Evolutionary conservation across 352 stramenopile species (phyloP).

Genomic region (Phytophthora hybrid): DNA sequence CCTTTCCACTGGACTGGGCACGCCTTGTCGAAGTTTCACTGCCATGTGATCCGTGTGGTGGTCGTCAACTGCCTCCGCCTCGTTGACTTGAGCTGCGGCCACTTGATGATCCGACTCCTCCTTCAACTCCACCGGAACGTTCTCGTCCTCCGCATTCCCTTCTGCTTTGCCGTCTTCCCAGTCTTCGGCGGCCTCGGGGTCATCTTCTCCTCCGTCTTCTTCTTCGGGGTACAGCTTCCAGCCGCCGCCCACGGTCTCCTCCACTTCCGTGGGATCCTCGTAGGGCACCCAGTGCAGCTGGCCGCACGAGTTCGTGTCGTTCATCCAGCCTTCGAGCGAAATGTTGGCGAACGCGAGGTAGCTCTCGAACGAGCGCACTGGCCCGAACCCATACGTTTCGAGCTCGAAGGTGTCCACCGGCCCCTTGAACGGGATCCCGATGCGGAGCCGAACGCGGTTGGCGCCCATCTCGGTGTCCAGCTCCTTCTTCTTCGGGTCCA

Average conservation of each 20-base stretch:
- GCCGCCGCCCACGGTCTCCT: slow-evolving; percentile 53
- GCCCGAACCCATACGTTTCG: slow-evolving; percentile 59
- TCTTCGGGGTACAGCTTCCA: slow-evolving; percentile 49
- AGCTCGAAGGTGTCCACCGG: slow-evolving; percentile 58
- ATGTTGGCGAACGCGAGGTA: slow-evolving; percentile 72
- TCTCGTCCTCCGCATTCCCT: slow-evolving; percentile 1
- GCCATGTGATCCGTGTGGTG: slow-evolving; percentile 18
- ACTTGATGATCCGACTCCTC: not conserved
- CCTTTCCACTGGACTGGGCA: slow-evolving; percentile 29
- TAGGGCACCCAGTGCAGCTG: slow-evolving; percentile 78
- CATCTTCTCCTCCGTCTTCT: slow-evolving; percentile 14
- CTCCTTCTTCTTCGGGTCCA: slow-evolving; percentile 47
- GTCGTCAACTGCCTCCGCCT: not conserved
- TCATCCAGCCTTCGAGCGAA: slow-evolving; percentile 50
- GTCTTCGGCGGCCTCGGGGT: not conserved
- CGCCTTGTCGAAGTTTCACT: slow-evolving; percentile 51
- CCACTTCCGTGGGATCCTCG: slow-evolving; percentile 50
- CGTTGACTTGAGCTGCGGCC: slow-evolving; percentile 10
- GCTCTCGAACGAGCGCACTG: slow-evolving; percentile 53
- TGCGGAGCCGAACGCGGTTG: slow-evolving; percentile 60
- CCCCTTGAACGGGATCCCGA: slow-evolving; percentile 61
- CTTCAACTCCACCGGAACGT: slow-evolving; percentile 3
- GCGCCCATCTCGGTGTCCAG: slow-evolving; percentile 52
- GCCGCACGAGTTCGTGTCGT: slow-evolving; percentile 62
- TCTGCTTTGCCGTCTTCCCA: slow-evolving; percentile 1